A percentile compares a stretch with the other conserved stretches of the same genome.
These are phyloP conservation scores for Cordyceps cateniannulata DNA, from an alignment of 2,329 filamentous ascomycete genomes.

Conservation along the genomic window DNA sequence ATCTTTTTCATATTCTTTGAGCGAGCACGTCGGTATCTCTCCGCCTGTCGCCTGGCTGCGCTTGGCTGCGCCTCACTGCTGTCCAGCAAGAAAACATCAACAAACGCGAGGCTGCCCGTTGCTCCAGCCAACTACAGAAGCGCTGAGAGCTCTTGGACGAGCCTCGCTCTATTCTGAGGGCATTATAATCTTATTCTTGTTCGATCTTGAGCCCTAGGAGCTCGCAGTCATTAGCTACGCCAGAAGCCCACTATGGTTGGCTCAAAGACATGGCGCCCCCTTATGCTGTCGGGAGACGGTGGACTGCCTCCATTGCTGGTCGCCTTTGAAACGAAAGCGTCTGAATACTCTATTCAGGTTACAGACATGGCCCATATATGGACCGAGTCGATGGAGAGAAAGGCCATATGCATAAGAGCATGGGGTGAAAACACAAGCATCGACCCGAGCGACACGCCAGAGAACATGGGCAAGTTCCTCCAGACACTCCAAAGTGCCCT, in stretches of 20 bases:
- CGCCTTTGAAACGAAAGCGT: conserved; percentile 47
- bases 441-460: conserved; percentile 61
- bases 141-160: background rate
- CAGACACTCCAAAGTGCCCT: conserved; percentile 51
- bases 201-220: background rate
- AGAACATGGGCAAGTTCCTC: conserved; percentile 62
- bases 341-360: conserved; percentile 58
- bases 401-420: conserved; percentile 57
- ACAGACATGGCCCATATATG: conserved; percentile 72
- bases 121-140: background rate
- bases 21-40: too few species aligned
- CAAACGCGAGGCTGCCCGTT: background rate
- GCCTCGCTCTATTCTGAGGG: background rate
- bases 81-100: too few species aligned
- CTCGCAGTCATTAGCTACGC: background rate
- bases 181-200: too few species aligned
- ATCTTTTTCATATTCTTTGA: too few species aligned
- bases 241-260: conserved; percentile 22
- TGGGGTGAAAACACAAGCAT: conserved; percentile 61
- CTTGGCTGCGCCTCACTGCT: too few species aligned
- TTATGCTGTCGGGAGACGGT: conserved; percentile 35
- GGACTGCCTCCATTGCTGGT: conserved; percentile 56
- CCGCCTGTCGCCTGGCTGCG: too few species aligned
- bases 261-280: conserved; percentile 38
- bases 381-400: conserved; percentile 57